Evolutionary conservation across 306 rosid genomes (phyloP).

Genomic region (Dryas octopetala): DNA sequence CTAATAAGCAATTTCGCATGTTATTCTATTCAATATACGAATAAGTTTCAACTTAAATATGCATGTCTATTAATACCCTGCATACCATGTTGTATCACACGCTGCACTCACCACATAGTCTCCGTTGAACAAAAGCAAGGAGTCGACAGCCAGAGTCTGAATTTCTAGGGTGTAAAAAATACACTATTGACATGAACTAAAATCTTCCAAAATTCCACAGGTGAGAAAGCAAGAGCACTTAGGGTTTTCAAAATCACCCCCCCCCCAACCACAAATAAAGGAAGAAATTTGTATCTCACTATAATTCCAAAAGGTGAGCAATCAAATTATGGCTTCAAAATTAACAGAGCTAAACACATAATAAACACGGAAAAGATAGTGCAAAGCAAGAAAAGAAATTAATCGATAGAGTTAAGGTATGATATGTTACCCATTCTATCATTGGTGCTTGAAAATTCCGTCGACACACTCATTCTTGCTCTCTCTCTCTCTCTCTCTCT

Average conservation of each 20-base stretch:
- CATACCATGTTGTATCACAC: slow-evolving; percentile 11
- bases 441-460: slow-evolving; percentile 15
- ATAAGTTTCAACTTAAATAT: background rate
- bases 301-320: background rate
- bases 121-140: background rate
- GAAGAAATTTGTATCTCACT: background rate
- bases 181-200: background rate
- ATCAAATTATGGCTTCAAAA: background rate
- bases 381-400: background rate
- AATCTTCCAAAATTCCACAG: background rate
- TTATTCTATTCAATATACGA: background rate
- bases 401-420: slow-evolving; percentile 1
- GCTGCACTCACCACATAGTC: background rate
- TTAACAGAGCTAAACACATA: background rate
- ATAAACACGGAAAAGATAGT: slow-evolving; percentile 2
- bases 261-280: background rate
- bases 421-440: slow-evolving; percentile 20
- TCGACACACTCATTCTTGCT: slow-evolving; percentile 23
- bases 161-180: background rate
- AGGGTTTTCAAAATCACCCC: background rate
- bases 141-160: slow-evolving; percentile 1
- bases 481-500: background rate
- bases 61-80: background rate
- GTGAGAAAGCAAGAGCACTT: background rate
- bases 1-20: slow-evolving; percentile 1